Evolutionary conservation across 805 yeast genomes (phyloP).

Genomic region (Candida incommunis): DNA sequence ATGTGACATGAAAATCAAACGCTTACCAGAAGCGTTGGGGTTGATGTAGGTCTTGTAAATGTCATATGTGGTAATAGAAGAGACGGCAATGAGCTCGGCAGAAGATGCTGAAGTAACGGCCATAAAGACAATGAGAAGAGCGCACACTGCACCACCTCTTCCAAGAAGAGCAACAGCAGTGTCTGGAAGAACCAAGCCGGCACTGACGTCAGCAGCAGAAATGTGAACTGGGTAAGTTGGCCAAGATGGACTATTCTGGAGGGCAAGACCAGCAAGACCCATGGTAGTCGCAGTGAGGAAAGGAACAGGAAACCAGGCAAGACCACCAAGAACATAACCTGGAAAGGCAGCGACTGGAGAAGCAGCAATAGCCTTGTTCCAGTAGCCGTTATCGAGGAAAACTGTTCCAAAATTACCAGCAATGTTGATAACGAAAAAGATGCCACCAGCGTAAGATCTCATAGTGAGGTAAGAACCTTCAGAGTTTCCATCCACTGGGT

Average conservation of each 20-base stretch:
- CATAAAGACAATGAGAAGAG: conserved; percentile 70
- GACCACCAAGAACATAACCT: conserved; percentile 78
- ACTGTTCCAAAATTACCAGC: conserved; percentile 88
- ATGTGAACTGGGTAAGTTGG: conserved; percentile 66
- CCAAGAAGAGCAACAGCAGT: conserved; percentile 81
- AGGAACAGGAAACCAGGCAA: conserved; percentile 88
- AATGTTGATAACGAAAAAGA: conserved; percentile 75
- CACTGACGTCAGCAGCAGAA: conserved; percentile 52
- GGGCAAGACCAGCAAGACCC: conserved; percentile 73
- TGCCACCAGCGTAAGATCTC: conserved; percentile 75
- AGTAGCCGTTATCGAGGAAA: conserved; percentile 74
- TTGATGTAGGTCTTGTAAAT: conserved; percentile 68
- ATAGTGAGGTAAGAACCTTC: conserved; percentile 82
- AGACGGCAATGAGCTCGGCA: conserved; percentile 79
- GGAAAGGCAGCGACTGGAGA: conserved; percentile 74
- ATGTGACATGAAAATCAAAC: conserved; percentile 57
- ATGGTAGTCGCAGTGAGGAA: conserved; percentile 67
- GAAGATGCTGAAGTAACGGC: conserved; percentile 90
- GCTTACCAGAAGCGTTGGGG: conserved; percentile 65
- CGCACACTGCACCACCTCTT: conserved; percentile 76
- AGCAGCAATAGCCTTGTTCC: conserved; percentile 81
- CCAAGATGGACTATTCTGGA: conserved; percentile 56
- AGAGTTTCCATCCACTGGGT: conserved; percentile 68
- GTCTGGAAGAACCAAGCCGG: conserved; percentile 56
- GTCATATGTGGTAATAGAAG: conserved; percentile 77